Conservation (phyloP, 1,139 yeast species). For the Pichia sp. region DNA sequence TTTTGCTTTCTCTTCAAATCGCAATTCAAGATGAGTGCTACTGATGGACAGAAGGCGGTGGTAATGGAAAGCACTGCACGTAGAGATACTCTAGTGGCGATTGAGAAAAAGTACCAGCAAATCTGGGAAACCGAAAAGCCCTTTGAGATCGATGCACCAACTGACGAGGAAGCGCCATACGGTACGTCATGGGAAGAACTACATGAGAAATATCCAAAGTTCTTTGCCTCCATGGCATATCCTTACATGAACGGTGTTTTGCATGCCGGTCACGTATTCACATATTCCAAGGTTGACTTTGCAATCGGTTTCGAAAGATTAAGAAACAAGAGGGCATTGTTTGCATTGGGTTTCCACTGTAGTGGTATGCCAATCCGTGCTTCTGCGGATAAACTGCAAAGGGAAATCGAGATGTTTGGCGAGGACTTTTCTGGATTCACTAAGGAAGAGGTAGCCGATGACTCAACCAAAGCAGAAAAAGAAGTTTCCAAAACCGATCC, state of each 20-base stretch:
- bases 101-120: constrained; percentile 85
- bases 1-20: not conserved
- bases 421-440: constrained; percentile 49
- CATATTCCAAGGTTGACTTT: constrained; percentile 91
- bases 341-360: constrained; percentile 98
- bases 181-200: constrained; percentile 55
- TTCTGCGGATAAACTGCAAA: constrained; percentile 88
- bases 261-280: constrained; percentile 97
- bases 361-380: constrained; percentile 99
- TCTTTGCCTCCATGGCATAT: constrained; percentile 91
- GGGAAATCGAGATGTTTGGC: constrained; percentile 93
- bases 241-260: constrained; percentile 99
- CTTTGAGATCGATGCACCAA: constrained; percentile 87
- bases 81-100: constrained; percentile 87
- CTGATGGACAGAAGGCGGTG: constrained; percentile 26
- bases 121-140: constrained; percentile 81
- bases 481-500: constrained; percentile 44
- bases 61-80: constrained; percentile 58
- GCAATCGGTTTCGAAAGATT: constrained; percentile 93
- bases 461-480: constrained; percentile 72
- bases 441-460: constrained; percentile 34
- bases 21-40: constrained; percentile 20
- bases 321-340: constrained; percentile 87
- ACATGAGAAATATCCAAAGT: constrained; percentile 78
- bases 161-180: constrained; percentile 57